Evolutionary conservation across 164 flowering plant genomes (phyloP), one percentile per base, ranked within the genome.

Genomic region (Piper longum): DNA sequence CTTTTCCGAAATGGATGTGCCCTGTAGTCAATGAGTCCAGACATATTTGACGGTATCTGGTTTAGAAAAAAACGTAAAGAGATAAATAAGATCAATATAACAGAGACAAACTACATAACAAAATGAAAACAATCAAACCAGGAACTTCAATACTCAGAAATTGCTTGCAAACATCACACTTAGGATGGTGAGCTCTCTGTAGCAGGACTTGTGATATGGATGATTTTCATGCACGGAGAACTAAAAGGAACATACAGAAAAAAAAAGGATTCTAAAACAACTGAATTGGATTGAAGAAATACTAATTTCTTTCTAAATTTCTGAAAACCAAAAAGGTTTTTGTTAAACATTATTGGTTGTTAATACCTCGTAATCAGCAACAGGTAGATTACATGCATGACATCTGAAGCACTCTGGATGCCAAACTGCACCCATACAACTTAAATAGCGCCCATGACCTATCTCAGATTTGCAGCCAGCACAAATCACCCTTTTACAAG

Each of bases 391-490:
- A 74, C 99, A 95, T 67, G 84, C 77, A 76, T 83, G 85, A 76
- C 99, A 95, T 44, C 93, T 75, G 54, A 95, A 95, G 69, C 99
- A 95, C 72, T 95, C 91, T 18, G 98, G 99, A 74, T 95, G 99
- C 96, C 96, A 95, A 72, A 85, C 75, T 59, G 75, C 79, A 54
- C 83, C 91, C 96, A 89, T 85, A 84, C 99, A 89, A 77, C 89
- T 91, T 66, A 95, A 74, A 70, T 65, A 91, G 63, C 96, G 79
- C 65, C 96, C 99, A 73, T 87, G 86, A 63, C 98, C 96, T 71
- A 95, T 89, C 79, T 83, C 91, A 61, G 71, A 61, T 18, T 82
- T 77, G 83, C 99, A 95, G 66, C 96, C 98, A 69, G 95, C 90
- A 76, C 98, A 92, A 44, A 81, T 74, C 79, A 95, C 89, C 66